Base-by-base conservation (phyloP, 139 green algal genomes). In the Coccomyxa sp. region DNA sequence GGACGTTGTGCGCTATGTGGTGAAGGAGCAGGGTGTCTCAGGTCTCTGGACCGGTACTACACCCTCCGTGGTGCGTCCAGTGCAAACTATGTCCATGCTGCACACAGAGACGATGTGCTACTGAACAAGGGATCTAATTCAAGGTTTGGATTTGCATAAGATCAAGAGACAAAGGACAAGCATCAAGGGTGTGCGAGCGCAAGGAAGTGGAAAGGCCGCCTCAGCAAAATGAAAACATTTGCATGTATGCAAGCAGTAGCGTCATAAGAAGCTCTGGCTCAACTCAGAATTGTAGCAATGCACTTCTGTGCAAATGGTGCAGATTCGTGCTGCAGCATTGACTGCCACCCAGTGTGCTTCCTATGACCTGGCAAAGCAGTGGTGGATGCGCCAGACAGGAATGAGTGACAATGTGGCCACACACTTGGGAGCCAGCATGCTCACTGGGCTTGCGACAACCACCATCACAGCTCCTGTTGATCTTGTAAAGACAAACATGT, bases 401-500 rank as follows among this genome's bases (percentile, higher is more conserved):
- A 92, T 84, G 87, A 80, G 81, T 0, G 92, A 96, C 76, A 84
- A 82, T 58, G 16, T 95, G 45, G 45, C 59, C 17, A 88, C 90
- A 10, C 91, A 96, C 82, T 80, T 96, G 32, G 88, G 76, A 57
- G 87, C 89, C 63, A 92, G 84, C 82, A 93, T 94, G 88, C 80
- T 97, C 13, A 89, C 95, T 17, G 95, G 95, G 18, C 82, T 98
- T 25, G 93, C 96, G 18, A 97, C 95, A 13, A 98, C 95, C 9
- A 97, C 94, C 1, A 91, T 93, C 32, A 97, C 93, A 0, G 93
- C 94, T 28, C 95, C 95, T 14, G 90, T 95, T 0, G 95, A 98
- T 81, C 92, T 98, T 31, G 82, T 98, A n/a, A 97, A 97, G 84
- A 97, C 92, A 67, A 85, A 88, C 71, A 93, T 96, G 88, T 95